Conservation (phyloP, 2,329 filamentous ascomycete genomes). For the Cercospora sojina region DNA sequence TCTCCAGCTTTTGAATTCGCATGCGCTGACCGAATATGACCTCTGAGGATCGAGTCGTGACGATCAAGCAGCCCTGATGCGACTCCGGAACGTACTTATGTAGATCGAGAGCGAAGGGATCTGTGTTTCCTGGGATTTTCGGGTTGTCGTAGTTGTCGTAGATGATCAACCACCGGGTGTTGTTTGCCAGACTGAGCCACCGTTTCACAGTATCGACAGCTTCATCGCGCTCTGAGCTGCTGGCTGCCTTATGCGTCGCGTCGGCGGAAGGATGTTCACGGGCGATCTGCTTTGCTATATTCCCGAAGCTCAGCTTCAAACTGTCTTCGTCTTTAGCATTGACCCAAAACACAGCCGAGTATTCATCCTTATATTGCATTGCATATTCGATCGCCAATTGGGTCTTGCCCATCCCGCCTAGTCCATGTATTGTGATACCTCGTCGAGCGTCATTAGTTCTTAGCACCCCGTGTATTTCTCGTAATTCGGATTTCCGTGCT, state of each 20-base stretch:
- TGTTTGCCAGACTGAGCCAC: slow-evolving; percentile 1
- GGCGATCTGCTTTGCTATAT: slow-evolving; percentile 20
- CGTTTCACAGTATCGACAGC: neutral
- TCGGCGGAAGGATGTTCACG: neutral
- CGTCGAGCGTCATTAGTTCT: neutral
- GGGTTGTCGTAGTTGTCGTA: slow-evolving; percentile 39
- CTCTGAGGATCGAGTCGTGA: neutral
- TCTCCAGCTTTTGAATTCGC: neutral
- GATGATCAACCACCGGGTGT: slow-evolving; percentile 37
- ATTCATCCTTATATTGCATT: slow-evolving; percentile 16
- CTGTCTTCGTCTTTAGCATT: slow-evolving; percentile 28
- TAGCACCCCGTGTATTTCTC: neutral
- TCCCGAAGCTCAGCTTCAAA: slow-evolving; percentile 34
- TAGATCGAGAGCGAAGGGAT: slow-evolving; percentile 30
- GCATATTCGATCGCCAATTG: slow-evolving; percentile 23
- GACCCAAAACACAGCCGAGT: slow-evolving; percentile 39
- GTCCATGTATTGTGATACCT: slow-evolving; percentile 30
- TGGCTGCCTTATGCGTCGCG: neutral
- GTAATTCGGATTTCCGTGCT: neutral
- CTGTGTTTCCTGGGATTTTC: slow-evolving; percentile 11
- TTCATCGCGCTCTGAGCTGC: neutral
- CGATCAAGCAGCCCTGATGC: slow-evolving; percentile 21
- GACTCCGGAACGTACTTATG: slow-evolving; percentile 15
- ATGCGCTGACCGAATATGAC: neutral
- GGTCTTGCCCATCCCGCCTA: slow-evolving; percentile 37